Base-by-base conservation (phyloP, 345 rosid genomes). In the Cardamine occulta region DNA sequence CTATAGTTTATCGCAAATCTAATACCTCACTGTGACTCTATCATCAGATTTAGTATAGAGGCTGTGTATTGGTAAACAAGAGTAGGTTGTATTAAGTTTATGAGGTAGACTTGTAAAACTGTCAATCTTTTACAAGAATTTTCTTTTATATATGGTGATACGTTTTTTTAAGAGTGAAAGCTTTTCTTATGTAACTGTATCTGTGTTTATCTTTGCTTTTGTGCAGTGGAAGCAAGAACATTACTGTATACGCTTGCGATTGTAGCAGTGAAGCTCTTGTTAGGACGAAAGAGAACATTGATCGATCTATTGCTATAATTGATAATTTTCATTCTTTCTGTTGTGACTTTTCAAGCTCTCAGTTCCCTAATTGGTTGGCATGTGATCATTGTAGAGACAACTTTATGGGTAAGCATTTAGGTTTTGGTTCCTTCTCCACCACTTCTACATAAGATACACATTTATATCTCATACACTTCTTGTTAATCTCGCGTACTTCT, bases 251-350 rank as follows among this genome's bases (percentile, higher is more conserved):
- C 72, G 96, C 98, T 65, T 93, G 96, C 6, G 94, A 91, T 61
- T 93, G 94, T 84, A 89, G 98, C 78, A 63, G 75, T 39, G 90
- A 88, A 70, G 89, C 88, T 73, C 95, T 94, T 64, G 82, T 84
- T 68, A 86, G 82, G 58, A 87, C 88, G 1, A 84, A 83, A 77
- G 91, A 84, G 74, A 86, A 79, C 74, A 73, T 88, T 4, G 78
- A 64, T 63, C 34, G 66, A 2, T 9, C 78, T 57, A 39, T 75
- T 18, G 35, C 72, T 70, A 59, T 28, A 5, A 59, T 74, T 34
- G 77, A 63, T 45, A 85, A 89, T 8, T 91, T 88, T 63, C 73
- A 55, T 61, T 82, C 89, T 0, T 91, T 91, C 82, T 76, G 55
- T 34, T 91, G 96, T 75, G 93, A 94, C 74, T 88, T 91, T 73